These are phyloP conservation scores for Serendipita sp. DNA, from an alignment of 768 basidiomycete species.

Conservation along the genomic window DNA sequence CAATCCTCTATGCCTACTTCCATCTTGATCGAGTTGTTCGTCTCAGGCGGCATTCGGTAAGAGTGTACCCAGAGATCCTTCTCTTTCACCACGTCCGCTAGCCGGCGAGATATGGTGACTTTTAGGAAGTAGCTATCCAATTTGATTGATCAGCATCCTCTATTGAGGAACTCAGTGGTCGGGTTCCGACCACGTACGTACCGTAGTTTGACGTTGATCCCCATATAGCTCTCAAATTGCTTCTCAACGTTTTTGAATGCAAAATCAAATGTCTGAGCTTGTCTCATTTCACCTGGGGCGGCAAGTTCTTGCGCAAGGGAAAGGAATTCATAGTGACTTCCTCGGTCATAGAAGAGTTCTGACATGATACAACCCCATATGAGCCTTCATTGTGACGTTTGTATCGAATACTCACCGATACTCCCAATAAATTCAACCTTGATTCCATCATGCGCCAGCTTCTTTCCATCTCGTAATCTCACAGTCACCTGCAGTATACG, in stretches of 20 bases:
- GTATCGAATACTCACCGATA: slow-evolving; percentile 51
- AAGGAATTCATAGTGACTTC: slow-evolving; percentile 95
- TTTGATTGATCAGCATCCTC: background rate
- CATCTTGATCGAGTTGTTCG: slow-evolving; percentile 98
- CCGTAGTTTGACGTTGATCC: slow-evolving; percentile 97
- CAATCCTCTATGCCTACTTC: slow-evolving; percentile 99
- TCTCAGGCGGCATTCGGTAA: slow-evolving; percentile 96
- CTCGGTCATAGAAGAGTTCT: slow-evolving; percentile 93
- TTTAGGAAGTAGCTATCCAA: slow-evolving; percentile 70
- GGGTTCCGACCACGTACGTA: slow-evolving; percentile 24
- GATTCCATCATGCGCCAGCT: slow-evolving; percentile 86
- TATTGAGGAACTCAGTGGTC: no score
- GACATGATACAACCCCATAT: background rate
- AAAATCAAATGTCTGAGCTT: slow-evolving; percentile 93
- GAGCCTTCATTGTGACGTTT: background rate
- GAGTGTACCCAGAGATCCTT: slow-evolving; percentile 96
- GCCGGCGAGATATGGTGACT: slow-evolving; percentile 75
- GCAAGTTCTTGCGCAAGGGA: slow-evolving; percentile 91
- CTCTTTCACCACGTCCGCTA: slow-evolving; percentile 89
- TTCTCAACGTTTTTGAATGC: slow-evolving; percentile 99
- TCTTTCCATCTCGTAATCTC: slow-evolving; percentile 88
- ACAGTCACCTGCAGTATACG: slow-evolving; percentile 49
- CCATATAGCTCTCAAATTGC: slow-evolving; percentile 94
- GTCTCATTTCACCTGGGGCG: slow-evolving; percentile 91
- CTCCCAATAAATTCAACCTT: slow-evolving; percentile 95